Percentiles rank a stretch among this genome's conserved stretches.
Conservation (phyloP, 352 stramenopile species). For the Phytopythium chamaehyphon region DNA sequence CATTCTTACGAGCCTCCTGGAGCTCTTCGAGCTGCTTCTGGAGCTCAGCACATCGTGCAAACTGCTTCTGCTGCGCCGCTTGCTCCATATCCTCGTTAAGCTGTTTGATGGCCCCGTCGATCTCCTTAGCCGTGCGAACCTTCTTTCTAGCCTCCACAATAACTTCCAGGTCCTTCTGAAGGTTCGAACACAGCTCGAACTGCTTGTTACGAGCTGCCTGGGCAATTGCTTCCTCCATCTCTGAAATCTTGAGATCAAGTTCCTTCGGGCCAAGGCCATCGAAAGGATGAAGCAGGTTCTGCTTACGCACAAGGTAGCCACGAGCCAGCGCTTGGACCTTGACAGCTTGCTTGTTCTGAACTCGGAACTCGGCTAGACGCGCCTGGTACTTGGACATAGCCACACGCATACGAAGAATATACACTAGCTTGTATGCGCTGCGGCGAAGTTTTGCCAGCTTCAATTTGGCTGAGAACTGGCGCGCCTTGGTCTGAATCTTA, state of each 20-base stretch:
- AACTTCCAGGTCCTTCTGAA: conserved; percentile 83
- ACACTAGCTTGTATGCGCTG: conserved; percentile 60
- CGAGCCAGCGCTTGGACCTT: conserved; percentile 73
- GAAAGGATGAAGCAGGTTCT: conserved; percentile 75
- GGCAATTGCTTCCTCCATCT: conserved; percentile 74
- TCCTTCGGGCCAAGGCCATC: conserved; percentile 73
- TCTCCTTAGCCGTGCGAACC: conserved; percentile 83
- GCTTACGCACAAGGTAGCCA: conserved; percentile 68
- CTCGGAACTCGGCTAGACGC: conserved; percentile 45
- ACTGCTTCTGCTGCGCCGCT: conserved; percentile 73
- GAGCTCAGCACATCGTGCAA: conserved; percentile 71
- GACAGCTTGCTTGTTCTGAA: conserved; percentile 45
- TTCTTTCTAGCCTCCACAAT: conserved; percentile 79
- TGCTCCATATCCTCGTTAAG: conserved; percentile 77
- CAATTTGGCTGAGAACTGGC: conserved; percentile 63
- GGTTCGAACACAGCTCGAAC: conserved; percentile 78
- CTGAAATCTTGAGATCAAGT: conserved; percentile 68
- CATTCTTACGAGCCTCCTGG: conserved; percentile 61
- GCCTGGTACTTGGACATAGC: conserved; percentile 57
- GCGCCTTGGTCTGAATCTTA: conserved; percentile 67
- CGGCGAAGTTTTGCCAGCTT: conserved; percentile 43
- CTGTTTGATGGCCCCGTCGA: conserved; percentile 75
- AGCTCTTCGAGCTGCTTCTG: conserved; percentile 80
- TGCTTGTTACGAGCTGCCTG: conserved; percentile 79
- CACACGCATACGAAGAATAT: conserved; percentile 53